These are phyloP conservation scores for Solanum piurae DNA, from an alignment of 257 asterid genomes.

Conservation along the genomic window DNA sequence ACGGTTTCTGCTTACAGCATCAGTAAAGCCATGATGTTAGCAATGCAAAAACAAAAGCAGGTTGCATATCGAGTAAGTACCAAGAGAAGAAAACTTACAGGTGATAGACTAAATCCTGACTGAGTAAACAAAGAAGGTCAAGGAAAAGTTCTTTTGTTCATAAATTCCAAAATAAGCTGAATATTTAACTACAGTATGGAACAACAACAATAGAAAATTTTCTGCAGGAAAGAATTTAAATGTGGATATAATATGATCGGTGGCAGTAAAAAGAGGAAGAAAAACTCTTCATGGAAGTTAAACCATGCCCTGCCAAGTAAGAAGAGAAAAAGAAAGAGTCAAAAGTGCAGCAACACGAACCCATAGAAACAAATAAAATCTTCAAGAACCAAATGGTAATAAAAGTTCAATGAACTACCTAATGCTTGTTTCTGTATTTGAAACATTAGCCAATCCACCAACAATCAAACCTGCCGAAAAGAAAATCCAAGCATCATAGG, in stretches of 20 bases:
- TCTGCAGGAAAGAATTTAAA: not conserved
- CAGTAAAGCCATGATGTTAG: not conserved
- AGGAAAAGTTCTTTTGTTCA: constrained; percentile 28
- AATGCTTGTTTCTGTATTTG: constrained; percentile 75
- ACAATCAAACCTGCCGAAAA: constrained; percentile 65
- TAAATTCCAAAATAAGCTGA: constrained; percentile 2
- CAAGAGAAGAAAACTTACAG: constrained; percentile 47
- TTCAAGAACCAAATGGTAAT: not conserved
- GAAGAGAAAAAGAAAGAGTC: not conserved
- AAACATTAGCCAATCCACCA: constrained; percentile 83
- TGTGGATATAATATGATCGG: constrained; percentile 98
- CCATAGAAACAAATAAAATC: not conserved
- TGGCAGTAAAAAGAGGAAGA: constrained; percentile 92
- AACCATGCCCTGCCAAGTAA: constrained; percentile 80
- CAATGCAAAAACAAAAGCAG: not conserved
- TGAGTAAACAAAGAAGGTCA: constrained; percentile 65
- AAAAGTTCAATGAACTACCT: constrained; percentile 32
- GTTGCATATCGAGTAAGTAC: not conserved
- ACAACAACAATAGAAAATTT: not conserved
- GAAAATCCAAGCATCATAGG: not conserved
- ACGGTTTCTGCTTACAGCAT: constrained; percentile 73
- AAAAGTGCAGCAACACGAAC: not conserved
- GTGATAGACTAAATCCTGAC: constrained; percentile 94
- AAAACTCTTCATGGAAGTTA: constrained; percentile 98
- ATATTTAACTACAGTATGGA: not conserved